These are phyloP conservation scores for Cynara cardunculus DNA, from an alignment of 129 eudicot genomes.

Conservation along the genomic window DNA sequence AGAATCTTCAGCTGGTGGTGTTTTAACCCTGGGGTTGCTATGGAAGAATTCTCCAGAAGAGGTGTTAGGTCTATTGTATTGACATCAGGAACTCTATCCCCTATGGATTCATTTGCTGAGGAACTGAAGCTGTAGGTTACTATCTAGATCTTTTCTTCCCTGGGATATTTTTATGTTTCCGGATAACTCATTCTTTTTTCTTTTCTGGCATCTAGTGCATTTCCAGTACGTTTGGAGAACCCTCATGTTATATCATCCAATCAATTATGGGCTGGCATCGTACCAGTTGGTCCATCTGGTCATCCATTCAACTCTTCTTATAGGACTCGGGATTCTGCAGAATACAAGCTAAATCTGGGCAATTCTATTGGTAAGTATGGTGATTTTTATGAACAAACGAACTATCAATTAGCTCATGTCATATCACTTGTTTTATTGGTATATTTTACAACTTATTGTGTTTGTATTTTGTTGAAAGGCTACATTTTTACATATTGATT, in stretches of 20 bases:
- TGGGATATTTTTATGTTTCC: not conserved
- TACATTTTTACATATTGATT: not conserved
- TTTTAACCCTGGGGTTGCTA: constrained; percentile 90
- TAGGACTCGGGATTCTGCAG: constrained; percentile 73
- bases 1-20: constrained; percentile 99
- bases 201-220: constrained; percentile 41
- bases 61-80: constrained; percentile 87
- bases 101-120: constrained; percentile 97
- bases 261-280: constrained; percentile 95
- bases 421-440: constrained; percentile 20
- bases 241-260: constrained; percentile 91
- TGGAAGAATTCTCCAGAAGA: constrained; percentile 76
- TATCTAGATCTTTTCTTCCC: constrained; percentile 11
- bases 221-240: constrained; percentile 87
- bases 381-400: not conserved
- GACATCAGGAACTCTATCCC: constrained; percentile 97
- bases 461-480: not conserved
- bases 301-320: constrained; percentile 87
- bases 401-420: not conserved
- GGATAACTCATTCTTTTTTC: constrained; percentile 3
- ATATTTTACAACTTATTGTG: not conserved
- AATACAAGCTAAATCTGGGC: constrained; percentile 85
- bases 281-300: constrained; percentile 91
- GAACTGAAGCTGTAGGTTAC: constrained; percentile 81
- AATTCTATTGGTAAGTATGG: constrained; percentile 82